phyloP scores from a whole-genome alignment of 192 early-diverging fungal species.

The Helicostylum pulchrum region DNA sequence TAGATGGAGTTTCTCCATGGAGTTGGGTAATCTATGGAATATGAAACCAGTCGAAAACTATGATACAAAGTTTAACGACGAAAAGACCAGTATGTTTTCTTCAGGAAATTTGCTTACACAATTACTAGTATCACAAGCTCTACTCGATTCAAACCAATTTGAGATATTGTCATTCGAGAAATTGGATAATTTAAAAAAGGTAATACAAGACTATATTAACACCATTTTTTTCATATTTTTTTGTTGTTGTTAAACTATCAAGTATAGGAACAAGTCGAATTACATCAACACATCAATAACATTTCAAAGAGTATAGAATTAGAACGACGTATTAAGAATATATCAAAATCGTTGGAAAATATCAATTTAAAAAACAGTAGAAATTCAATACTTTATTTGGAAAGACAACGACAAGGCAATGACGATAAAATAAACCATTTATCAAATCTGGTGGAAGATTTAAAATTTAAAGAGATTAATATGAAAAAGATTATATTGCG shows the following conservation, averaged over 20 bases:
- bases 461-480: constrained; percentile 42
- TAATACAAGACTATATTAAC: constrained; percentile 9
- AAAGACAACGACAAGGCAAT: constrained; percentile 19
- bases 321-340: constrained; percentile 8
- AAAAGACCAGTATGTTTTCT: not conserved
- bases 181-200: constrained; percentile 55
- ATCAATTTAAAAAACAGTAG: constrained; percentile 8
- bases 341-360: constrained; percentile 1
- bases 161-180: constrained; percentile 49
- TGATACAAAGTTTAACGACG: not conserved
- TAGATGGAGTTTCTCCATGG: constrained; percentile 13
- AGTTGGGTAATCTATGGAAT: constrained; percentile 10
- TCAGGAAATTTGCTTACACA: constrained; percentile 24
- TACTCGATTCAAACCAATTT: constrained; percentile 53
- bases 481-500: constrained; percentile 46
- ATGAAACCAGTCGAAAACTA: not conserved
- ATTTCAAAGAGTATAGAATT: constrained; percentile 3
- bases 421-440: constrained; percentile 54
- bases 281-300: not conserved
- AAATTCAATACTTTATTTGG: constrained; percentile 5
- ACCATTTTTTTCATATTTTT: too few species aligned
- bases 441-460: constrained; percentile 42
- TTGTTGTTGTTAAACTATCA: too few species aligned
- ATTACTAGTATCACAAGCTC: constrained; percentile 48
- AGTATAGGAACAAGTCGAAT: constrained; percentile 5